Base-by-base conservation (phyloP, 352 stramenopile species). In the Phytopythium helicoides region DNA sequence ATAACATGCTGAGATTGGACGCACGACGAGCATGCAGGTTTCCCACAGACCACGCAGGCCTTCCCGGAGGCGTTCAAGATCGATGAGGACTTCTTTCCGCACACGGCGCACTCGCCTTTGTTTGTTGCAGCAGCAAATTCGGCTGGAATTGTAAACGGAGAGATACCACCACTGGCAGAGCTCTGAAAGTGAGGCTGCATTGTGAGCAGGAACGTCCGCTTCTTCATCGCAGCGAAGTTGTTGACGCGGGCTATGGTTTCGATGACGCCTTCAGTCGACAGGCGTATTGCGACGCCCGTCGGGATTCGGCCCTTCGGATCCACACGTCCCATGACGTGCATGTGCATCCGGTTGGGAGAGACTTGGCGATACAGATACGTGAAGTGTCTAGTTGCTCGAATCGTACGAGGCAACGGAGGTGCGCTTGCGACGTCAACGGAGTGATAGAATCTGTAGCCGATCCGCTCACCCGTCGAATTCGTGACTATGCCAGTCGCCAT, bases 401-500 rank as follows among this genome's bases (percentile, higher is more conserved):
- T 40, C 16, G 47, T 3, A 4, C n/a, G 18, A 10, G 18, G 22
- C 37, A 22, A 26, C 2, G 36, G 23, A 6, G 22, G 49, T 6
- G 23, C 41, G 12, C 33, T 25, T 3, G 25, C 7, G 21, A 58
- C 1, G 18, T 50, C 42, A 2, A 58, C 34, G 18, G 51, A 58
- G 44, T 58, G 40, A 19, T 38, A 14, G 18, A 58, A 21, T 19
- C 35, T 31, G 42, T 46, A 58, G 28, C 40, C 52, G 25, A 58
- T 28, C 18, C 41, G 40, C 33, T 58, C 52, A n/a, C 41, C 52
- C 7, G 6, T 12, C 16, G 52, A 37, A 16, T 28, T 50, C 15
- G 41, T 44, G 11, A 58, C 60, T 31, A 62, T 47, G 0, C 70
- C 73, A 0, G 64, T 80, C 22, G 67, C 62, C 49, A 84, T 65